These are phyloP conservation scores for Steccherinum ochraceum DNA, from an alignment of 768 basidiomycete genomes.

Conservation along the genomic window DNA sequence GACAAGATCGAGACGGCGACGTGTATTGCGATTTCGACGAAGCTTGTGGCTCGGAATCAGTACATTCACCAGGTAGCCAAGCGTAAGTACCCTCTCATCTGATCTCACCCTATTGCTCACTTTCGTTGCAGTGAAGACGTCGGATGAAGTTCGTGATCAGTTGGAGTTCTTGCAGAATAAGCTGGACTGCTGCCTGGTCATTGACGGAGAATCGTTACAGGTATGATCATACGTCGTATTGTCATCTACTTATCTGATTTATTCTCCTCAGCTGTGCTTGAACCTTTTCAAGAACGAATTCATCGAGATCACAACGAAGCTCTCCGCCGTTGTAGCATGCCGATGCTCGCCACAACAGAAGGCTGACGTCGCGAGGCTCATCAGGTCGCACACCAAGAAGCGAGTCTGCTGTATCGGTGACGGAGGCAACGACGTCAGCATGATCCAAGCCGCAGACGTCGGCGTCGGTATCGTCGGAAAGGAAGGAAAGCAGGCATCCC, in stretches of 20 bases:
- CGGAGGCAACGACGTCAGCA: constrained; percentile 98
- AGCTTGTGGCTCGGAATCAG: constrained; percentile 91
- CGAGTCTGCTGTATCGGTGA: constrained; percentile 98
- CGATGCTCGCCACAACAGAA: constrained; percentile 99
- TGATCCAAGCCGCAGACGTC: constrained; percentile 99
- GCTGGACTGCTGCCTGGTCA: constrained; percentile 94
- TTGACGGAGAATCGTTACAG: constrained; percentile 95
- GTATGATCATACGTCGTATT: constrained; percentile 31
- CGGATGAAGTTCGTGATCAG: constrained; percentile 78
- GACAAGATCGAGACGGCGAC: constrained; percentile 99
- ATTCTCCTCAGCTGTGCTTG: constrained; percentile 65
- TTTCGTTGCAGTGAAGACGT: constrained; percentile 62
- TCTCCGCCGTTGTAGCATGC: constrained; percentile 95
- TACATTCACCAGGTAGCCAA: constrained; percentile 97
- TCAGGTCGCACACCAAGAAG: constrained; percentile 86
- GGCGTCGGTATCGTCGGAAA: constrained; percentile 98
- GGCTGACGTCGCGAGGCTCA: constrained; percentile 93
- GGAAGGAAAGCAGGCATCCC: constrained; percentile 96
- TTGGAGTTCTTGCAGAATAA: constrained; percentile 93
- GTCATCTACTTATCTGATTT: not conserved
- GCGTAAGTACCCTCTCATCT: constrained; percentile 39
- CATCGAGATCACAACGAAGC: constrained; percentile 91
- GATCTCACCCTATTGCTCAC: not conserved
- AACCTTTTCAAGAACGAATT: constrained; percentile 91
- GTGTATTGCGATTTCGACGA: constrained; percentile 96